These are phyloP conservation scores for Oryza coarctata DNA, from an alignment of 176 grass and related monocot species.

Conservation along the genomic window DNA sequence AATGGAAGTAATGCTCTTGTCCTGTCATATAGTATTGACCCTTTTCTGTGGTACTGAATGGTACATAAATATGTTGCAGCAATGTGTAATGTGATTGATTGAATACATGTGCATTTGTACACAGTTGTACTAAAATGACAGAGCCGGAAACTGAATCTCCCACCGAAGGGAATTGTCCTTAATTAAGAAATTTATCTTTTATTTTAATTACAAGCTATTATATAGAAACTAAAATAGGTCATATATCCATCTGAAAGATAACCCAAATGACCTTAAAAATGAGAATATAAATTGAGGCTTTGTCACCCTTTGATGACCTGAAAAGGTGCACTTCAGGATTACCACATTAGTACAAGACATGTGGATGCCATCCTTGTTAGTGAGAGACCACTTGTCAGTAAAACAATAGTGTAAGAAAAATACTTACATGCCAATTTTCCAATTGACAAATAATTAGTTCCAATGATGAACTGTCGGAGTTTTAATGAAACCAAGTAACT, in stretches of 20 bases:
- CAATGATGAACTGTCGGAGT: not conserved
- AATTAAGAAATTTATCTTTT: not conserved
- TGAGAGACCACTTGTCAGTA: not conserved
- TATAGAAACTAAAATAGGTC: not conserved
- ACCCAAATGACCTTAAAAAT: too few relatives aligned
- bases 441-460: not conserved
- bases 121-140: not conserved
- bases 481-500: too few relatives aligned
- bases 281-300: too few relatives aligned
- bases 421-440: not conserved
- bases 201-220: not conserved
- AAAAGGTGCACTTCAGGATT: not conserved
- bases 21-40: slow-evolving; percentile 6
- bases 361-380: not conserved
- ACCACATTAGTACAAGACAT: not conserved
- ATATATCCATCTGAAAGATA: not conserved
- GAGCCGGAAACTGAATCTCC: not conserved
- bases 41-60: not conserved
- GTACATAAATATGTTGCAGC: slow-evolving; percentile 14
- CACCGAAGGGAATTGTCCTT: not conserved
- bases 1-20: slow-evolving; percentile 36
- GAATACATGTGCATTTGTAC: slow-evolving; percentile 3
- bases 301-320: not conserved
- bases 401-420: not conserved
- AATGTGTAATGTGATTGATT: slow-evolving; percentile 15